Evolutionary conservation across 495 filamentous ascomycete species (phyloP).

Genomic region (Pyrenula massariospora): DNA sequence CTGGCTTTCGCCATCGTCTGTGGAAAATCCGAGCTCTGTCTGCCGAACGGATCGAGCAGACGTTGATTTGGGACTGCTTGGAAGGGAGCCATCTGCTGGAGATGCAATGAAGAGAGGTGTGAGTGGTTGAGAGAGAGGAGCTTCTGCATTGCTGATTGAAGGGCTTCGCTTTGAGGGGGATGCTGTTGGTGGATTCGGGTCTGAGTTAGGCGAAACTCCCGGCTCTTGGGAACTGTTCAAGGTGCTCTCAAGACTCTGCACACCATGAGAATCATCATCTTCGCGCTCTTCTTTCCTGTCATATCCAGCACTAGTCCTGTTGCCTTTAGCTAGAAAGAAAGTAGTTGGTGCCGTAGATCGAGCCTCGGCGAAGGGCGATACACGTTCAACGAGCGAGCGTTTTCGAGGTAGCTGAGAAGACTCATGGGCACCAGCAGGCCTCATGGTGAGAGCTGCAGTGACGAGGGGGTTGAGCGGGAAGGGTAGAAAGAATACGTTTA

Average conservation of each 20-base stretch:
- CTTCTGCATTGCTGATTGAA: slow-evolving; percentile 11
- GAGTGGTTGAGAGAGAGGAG: slow-evolving; percentile 25
- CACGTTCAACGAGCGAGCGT: neutral
- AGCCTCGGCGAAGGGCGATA: slow-evolving; percentile 26
- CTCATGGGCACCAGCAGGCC: neutral
- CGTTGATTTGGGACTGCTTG: slow-evolving; percentile 40
- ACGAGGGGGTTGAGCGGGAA: too few relatives aligned
- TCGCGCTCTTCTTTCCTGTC: slow-evolving; percentile 4
- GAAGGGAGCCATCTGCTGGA: slow-evolving; percentile 33
- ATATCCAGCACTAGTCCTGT: slow-evolving; percentile 4
- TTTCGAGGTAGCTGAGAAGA: neutral
- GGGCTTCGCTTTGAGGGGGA: slow-evolving; percentile 13
- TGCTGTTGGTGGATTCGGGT: slow-evolving; percentile 19
- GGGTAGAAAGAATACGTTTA: too few relatives aligned
- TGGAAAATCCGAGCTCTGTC: slow-evolving; percentile 37
- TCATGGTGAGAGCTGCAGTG: neutral
- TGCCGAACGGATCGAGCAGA: slow-evolving; percentile 36
- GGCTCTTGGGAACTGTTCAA: slow-evolving; percentile 17
- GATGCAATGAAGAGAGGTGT: slow-evolving; percentile 31
- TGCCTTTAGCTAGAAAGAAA: slow-evolving; percentile 32
- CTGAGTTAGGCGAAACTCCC: neutral
- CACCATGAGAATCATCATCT: slow-evolving; percentile 13
- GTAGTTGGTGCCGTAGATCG: slow-evolving; percentile 28
- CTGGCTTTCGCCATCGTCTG: slow-evolving; percentile 37
- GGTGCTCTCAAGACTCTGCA: slow-evolving; percentile 43